These are phyloP conservation scores for Vitis amurensis DNA, from an alignment of 164 flowering plant genomes.

Conservation along the genomic window DNA sequence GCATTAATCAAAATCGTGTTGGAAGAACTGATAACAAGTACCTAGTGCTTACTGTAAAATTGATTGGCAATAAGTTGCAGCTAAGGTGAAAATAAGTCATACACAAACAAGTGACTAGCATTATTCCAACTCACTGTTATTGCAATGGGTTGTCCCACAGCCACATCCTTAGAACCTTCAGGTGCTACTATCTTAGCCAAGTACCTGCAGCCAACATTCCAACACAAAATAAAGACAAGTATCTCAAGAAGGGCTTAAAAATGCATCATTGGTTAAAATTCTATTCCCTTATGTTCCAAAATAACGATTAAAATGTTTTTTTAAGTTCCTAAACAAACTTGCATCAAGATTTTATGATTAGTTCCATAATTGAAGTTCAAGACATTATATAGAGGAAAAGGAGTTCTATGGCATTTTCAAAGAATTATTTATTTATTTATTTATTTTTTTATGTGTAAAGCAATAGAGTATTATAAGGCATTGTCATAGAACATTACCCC, in stretches of 20 bases:
- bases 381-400: no score
- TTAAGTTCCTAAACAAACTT: no score
- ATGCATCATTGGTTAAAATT: not conserved
- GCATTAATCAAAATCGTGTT: not conserved
- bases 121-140: constrained; percentile 65
- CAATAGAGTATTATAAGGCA: no score
- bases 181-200: constrained; percentile 84
- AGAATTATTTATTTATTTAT: not conserved
- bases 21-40: not conserved
- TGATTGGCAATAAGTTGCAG: not conserved
- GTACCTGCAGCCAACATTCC: constrained; percentile 40
- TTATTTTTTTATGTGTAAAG: no score
- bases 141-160: constrained; percentile 90
- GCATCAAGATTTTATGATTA: no score
- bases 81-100: not conserved
- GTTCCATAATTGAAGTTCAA: no score
- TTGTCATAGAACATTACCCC: constrained; percentile 53
- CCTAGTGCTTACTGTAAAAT: no score
- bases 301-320: not conserved
- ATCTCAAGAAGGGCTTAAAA: not conserved
- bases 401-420: not conserved
- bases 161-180: constrained; percentile 92
- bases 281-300: not conserved
- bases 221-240: constrained; percentile 10
- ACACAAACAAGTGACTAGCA: not conserved